Base-by-base conservation (phyloP, 2,329 filamentous ascomycete species). In the Colletotrichum aenigma region DNA sequence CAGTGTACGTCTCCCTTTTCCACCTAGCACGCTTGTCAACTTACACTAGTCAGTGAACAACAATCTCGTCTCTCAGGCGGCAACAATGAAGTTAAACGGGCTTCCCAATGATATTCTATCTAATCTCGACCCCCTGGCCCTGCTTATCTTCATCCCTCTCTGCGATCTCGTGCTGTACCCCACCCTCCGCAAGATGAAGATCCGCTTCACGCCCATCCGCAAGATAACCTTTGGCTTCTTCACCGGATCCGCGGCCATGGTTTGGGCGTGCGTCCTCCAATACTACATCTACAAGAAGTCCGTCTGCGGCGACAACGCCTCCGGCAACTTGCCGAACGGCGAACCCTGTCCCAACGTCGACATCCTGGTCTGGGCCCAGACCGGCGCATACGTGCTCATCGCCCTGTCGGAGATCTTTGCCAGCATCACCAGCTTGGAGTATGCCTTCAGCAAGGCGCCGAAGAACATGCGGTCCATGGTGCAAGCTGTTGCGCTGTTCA, bases 101-200 rank as follows among this genome's bases (percentile, higher is more conserved):
- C 89, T 96, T 4, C 94, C 94, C 76, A 96, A 96, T 86, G 94
- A 96, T 81, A 88, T 96, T 72, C 88, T 96, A 78, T 89, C 91
- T 78, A 95, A 95, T 84, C 91, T 96, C 66, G 91, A 88, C 78
- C 94, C 93, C 82, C 96, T 96, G 87, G 95, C 94, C 77, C 88
- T 96, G 82, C 96, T 94, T 67, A 96, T 94, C 18, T 96, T 96
- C 84, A 91, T 96, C 43, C 90, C 96, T 66, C 94, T 93, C 43
- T 87, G 90, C 80, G 88, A 96, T 81, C 88, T 87, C 24, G 64
- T 94, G 68, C 81, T 96, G 75, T 96, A 95, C 82, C 94, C 94
- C 0, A 80, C 88, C 26, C 88, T 96, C 62, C 90, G 92, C 79
- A 91, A 90, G 79, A 81, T 86, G n/a, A 90, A 89, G 75, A 89